Evolutionary conservation across 345 rosid species (phyloP), one percentile per base, ranked within the genome.

Genomic region (Eucalyptus regnans): DNA sequence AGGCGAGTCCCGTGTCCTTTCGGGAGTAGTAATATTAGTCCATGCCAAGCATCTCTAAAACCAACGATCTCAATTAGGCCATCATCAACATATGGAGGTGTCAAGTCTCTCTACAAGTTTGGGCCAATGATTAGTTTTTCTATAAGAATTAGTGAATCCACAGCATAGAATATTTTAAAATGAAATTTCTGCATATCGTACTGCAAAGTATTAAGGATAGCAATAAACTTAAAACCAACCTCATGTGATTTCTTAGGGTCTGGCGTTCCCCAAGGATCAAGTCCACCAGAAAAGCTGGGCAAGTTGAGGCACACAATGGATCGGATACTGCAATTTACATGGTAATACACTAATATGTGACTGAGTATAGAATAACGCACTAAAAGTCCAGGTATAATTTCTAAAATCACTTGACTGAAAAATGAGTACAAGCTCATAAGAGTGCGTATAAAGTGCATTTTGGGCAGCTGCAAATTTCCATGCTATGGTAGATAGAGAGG

Each of bases 201-300:
- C 80, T 87, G 68, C 50, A 56, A 87, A 51, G 84, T 79, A 10
- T 1, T 31, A 68, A 20, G 8, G 3, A 37, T 20, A 37, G 83
- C 83, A 37, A 20, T 6, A 29, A 46, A 43, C 31, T 50, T 91
- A 76, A 76, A 90, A 92, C 96, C 86, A 44, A 94, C 97, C 33
- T 93, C 89, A 1, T n/a, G 93, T 23, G 86, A 86, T 90, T 94
- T 96, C 94, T 93, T 93, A 81, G 91, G 90, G 33, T 62, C 91
- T 88, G 95, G 96, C 66, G 84, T 92, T 87, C 96, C 96, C 97
- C 97, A 96, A 86, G 96, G 96, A 90, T 95, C 90, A 50, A 96
- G 94, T 86, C 97, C 97, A 54, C 97, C 97, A 33, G 97, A 94
- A 89, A 96, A 96, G 88, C 97, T 96, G 71, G 96, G 96, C 94